A percentile compares a stretch with the other conserved stretches of the same genome.
Conservation (phyloP, 1,284 basidiomycete genomes). For the Termitomyces sp. region DNA sequence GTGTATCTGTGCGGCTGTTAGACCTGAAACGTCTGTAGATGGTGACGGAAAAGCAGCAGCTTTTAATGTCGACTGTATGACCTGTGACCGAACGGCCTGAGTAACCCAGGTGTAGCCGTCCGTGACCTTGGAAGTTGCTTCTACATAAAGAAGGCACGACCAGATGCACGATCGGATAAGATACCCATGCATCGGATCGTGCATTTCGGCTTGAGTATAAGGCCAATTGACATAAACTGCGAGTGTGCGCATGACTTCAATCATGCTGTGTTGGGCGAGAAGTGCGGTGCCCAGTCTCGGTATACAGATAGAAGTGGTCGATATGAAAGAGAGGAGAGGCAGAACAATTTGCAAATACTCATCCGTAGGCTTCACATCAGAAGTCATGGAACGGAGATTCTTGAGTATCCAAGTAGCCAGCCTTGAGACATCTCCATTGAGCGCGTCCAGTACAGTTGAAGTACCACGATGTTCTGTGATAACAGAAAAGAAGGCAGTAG, state of each 20-base stretch:
- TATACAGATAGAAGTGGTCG: background rate
- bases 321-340: background rate
- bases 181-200: background rate
- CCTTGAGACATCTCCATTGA: constrained; percentile 6
- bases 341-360: background rate
- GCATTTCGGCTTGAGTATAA: background rate
- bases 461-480: background rate
- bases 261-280: constrained; percentile 8
- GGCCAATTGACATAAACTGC: background rate
- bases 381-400: constrained; percentile 1
- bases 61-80: constrained; percentile 1
- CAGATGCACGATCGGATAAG: background rate
- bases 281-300: constrained; percentile 6
- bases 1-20: background rate
- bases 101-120: constrained; percentile 11
- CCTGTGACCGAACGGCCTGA: constrained; percentile 8
- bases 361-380: background rate
- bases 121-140: background rate
- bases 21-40: background rate
- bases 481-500: background rate
- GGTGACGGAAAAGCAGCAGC: background rate
- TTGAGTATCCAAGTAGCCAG: constrained; percentile 1
- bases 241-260: constrained; percentile 6
- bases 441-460: background rate
- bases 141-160: background rate